A percentile compares a stretch with the other conserved stretches of the same genome.
These are phyloP conservation scores for Russula olivacea DNA, from an alignment of 768 basidiomycete species.

Conservation along the genomic window DNA sequence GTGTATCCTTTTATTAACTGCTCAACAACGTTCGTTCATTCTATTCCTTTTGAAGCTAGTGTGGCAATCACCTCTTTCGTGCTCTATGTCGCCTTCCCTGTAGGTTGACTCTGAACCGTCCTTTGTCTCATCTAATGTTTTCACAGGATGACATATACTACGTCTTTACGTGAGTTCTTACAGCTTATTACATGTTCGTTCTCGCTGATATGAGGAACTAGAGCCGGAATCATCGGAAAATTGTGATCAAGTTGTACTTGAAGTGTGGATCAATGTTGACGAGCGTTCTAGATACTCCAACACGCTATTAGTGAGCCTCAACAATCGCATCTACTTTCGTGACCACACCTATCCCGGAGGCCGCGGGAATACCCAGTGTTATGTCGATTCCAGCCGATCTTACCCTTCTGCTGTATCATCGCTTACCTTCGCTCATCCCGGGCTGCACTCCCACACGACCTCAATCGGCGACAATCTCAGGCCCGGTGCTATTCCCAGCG, in stretches of 20 bases:
- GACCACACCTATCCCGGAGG: neutral
- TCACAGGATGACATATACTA: constrained; percentile 15
- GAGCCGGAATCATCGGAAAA: constrained; percentile 26
- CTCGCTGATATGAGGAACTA: constrained; percentile 3
- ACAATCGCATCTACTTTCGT: constrained; percentile 23
- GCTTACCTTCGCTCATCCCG: neutral
- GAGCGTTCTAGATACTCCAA: constrained; percentile 23
- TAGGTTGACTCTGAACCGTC: neutral
- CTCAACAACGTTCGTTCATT: neutral
- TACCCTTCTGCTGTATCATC: neutral
- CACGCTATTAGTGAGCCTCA: constrained; percentile 29
- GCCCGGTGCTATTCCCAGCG: too few relatives aligned
- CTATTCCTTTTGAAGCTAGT: constrained; percentile 6
- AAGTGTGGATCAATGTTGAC: neutral
- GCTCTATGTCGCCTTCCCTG: constrained; percentile 15
- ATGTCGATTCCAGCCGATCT: neutral
- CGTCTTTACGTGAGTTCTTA: constrained; percentile 1
- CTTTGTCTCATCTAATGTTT: neutral
- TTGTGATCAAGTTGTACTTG: neutral
- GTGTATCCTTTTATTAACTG: neutral
- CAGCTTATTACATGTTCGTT: neutral
- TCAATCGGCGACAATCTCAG: neutral
- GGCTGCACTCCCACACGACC: neutral
- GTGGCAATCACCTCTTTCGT: constrained; percentile 9
- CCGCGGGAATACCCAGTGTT: neutral